Conservation (phyloP, 2,329 filamentous ascomycete genomes). For the Nothophoma quercina region DNA sequence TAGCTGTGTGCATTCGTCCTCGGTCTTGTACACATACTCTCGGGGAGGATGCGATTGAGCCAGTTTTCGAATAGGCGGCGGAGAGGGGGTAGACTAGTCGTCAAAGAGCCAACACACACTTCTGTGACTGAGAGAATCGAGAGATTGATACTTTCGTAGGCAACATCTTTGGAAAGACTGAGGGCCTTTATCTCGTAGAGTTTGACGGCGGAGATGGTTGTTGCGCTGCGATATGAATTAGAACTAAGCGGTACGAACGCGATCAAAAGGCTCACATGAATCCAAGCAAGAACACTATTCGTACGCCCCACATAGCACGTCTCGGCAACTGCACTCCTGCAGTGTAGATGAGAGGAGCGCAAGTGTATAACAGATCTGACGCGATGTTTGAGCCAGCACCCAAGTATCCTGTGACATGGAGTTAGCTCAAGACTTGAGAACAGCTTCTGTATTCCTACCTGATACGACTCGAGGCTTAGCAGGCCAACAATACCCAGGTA, state of each 20-base stretch:
- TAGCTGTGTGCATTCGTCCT: conserved; percentile 2
- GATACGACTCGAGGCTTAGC: conserved; percentile 5
- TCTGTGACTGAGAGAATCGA: conserved; percentile 15
- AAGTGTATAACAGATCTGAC: conserved; percentile 18
- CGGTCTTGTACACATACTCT: background rate
- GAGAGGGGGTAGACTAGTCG: conserved; percentile 19
- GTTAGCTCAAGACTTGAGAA: background rate
- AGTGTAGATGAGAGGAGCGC: conserved; percentile 15
- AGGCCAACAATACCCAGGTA: conserved; percentile 13
- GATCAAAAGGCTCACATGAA: conserved; percentile 19
- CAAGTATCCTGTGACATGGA: background rate
- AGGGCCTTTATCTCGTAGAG: conserved; percentile 17
- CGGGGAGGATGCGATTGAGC: conserved; percentile 12
- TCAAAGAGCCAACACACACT: conserved; percentile 13
- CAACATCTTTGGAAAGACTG: conserved; percentile 1
- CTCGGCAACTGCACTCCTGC: conserved; percentile 9
- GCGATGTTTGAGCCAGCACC: conserved; percentile 13
- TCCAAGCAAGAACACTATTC: conserved; percentile 16
- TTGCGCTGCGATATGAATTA: conserved; percentile 9
- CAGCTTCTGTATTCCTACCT: background rate
- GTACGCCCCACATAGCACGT: conserved; percentile 15
- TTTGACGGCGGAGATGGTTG: conserved; percentile 17
- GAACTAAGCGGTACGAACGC: no score
- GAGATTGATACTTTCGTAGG: conserved; percentile 14
- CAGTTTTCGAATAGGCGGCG: conserved; percentile 15